A percentile compares a stretch with the other conserved stretches of the same genome.
These are phyloP conservation scores for Trichosporon inkin DNA, from an alignment of 1,284 basidiomycete species.

Conservation along the genomic window DNA sequence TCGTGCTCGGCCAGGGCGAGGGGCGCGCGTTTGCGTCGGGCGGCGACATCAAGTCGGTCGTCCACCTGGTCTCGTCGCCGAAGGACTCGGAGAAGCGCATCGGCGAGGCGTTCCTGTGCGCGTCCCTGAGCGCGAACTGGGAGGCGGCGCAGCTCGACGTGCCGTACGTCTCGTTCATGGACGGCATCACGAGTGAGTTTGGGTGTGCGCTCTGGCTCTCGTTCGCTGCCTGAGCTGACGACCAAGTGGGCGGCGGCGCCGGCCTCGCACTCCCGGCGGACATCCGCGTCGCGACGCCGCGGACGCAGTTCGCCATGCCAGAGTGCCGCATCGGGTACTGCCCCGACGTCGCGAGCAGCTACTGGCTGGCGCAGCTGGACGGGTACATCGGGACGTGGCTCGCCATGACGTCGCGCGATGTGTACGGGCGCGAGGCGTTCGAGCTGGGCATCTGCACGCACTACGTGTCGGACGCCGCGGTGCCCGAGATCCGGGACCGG, in stretches of 20 bases:
- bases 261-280: conserved; percentile 80
- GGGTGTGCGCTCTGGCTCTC: conserved; percentile 50
- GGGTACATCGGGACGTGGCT: conserved; percentile 90
- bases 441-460: conserved; percentile 89
- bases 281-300: conserved; percentile 89
- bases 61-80: background rate
- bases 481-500: conserved; percentile 59
- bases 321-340: conserved; percentile 75
- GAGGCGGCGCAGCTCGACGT: conserved; percentile 69
- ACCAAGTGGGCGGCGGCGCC: conserved; percentile 92
- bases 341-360: conserved; percentile 72
- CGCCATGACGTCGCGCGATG: conserved; percentile 69
- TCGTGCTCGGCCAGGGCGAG: conserved; percentile 14
- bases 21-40: conserved; percentile 16
- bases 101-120: background rate
- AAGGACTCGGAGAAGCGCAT: background rate
- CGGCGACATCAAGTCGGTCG: conserved; percentile 17
- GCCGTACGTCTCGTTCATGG: conserved; percentile 79
- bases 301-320: conserved; percentile 89
- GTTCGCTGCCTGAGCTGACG: background rate
- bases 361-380: conserved; percentile 82
- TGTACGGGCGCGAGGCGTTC: conserved; percentile 74
- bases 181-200: conserved; percentile 73
- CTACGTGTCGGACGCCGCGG: conserved; percentile 69
- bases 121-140: conserved; percentile 56